Base-by-base conservation (phyloP, 108 stramenopile species). In the Poteriospumella lacustris region DNA sequence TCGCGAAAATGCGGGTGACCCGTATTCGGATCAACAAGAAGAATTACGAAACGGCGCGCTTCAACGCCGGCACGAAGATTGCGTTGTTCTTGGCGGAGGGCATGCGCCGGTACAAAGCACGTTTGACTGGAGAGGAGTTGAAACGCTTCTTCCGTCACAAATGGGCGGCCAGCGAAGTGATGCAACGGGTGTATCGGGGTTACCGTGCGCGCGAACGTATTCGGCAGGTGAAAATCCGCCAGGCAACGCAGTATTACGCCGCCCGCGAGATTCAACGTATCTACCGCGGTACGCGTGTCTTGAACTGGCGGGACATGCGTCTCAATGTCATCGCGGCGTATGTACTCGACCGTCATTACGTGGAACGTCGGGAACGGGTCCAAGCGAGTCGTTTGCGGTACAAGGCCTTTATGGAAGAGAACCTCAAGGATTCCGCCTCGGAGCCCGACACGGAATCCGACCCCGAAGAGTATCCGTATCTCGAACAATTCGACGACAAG, bases 241-340 rank as follows among this genome's bases (percentile, higher is more conserved):
- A 28, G 41, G 47, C 70, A 39, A 52, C 47, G 42, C 12, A 26
- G 19, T 26, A 73, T 56, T 73, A 59, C 31, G 41, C 59, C 1
- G 42, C 58, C 1, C 24, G 34, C 43, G 9, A 58, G 26, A 67
- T 77, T 28, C 75, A 81, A 59, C 39, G 81, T 36, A 75, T 83
- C 1, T 85, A 76, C 36, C 38, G 86, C 0, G 79, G 80, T 1
- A 70, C 80, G 33, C 39, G 82, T 1, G 80, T 87, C 39, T 43
- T 87, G 68, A 29, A 69, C 24, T 87, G 84, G 84, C 80, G 76
- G 9, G 82, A 85, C 40, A 75, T 87, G 1, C 79, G 80, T 0
- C 80, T 87, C 39, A 87, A 87, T 80, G 80, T 76, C 56, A 76
- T 87, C 42, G 84, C 86, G 58, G 64, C 40, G 33, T 79, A 77